Evolutionary conservation across 768 basidiomycete genomes (phyloP).

Genomic region (Psilocybe cubensis): DNA sequence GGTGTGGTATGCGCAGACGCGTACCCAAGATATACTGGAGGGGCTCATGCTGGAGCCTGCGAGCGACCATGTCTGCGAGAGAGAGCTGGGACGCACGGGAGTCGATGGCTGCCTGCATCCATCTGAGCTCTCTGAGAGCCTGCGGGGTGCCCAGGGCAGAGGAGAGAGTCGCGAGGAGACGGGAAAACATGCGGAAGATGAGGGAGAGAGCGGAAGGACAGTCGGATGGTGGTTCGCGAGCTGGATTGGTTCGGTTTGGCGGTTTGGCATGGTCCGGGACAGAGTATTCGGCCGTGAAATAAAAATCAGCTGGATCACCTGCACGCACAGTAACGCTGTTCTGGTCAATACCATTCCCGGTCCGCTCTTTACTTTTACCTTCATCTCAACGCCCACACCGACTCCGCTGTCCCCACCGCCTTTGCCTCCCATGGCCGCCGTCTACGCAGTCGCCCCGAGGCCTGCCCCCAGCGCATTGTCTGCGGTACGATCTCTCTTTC

Average conservation of each 20-base stretch:
- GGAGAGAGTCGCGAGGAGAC: slow-evolving; percentile 29
- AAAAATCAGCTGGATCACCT: slow-evolving; percentile 31
- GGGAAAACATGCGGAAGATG: slow-evolving; percentile 26
- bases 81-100: slow-evolving; percentile 17
- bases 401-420: slow-evolving; percentile 23
- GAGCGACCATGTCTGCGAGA: slow-evolving; percentile 52
- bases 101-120: slow-evolving; percentile 40
- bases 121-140: slow-evolving; percentile 44
- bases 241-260: slow-evolving; percentile 17
- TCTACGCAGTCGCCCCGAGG: slow-evolving; percentile 40
- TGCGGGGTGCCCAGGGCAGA: slow-evolving; percentile 36
- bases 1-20: slow-evolving; percentile 21
- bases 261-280: slow-evolving; percentile 23
- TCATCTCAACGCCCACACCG: slow-evolving; percentile 13
- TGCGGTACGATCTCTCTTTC: slow-evolving; percentile 24
- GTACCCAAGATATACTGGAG: slow-evolving; percentile 90
- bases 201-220: slow-evolving; percentile 9
- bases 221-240: slow-evolving; percentile 9
- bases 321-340: slow-evolving; percentile 9
- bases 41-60: slow-evolving; percentile 73
- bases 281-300: slow-evolving; percentile 25
- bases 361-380: slow-evolving; percentile 30
- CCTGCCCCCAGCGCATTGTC: slow-evolving; percentile 30
- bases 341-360: slow-evolving; percentile 27
- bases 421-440: slow-evolving; percentile 35